Evolutionary conservation across 208 protist genomes (phyloP), one percentile per base, ranked within the genome.

Genomic region (Leishmania guyanensis): DNA sequence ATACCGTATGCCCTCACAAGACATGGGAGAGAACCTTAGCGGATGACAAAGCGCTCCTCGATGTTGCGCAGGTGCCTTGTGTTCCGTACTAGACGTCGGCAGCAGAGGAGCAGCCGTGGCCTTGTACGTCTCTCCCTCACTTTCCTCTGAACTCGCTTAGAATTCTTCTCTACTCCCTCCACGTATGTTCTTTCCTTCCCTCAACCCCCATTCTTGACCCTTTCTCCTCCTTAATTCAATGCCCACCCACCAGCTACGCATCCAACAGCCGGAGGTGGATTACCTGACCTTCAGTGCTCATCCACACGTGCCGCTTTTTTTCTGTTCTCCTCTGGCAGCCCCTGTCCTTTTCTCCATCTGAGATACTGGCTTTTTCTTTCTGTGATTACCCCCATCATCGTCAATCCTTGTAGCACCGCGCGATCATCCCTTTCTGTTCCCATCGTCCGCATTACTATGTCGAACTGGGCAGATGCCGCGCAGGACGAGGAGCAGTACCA

Each of bases 401-500:
- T 20, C 46, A 5, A 53, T 17, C 16, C 14, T 46, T 43, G 29
- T 54, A 29, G 51, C 75, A n/a, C 16, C 46, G 43, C 60, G 36
- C 9, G 46, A 60, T 17, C 26, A 26, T 36, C 29, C 48, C 56
- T 53, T 68, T 43, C 17, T 51, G 62, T 51, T 48, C 12, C 51
- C 22, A 36, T 54, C 26, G 26, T 39, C 46, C 26, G 14, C 75
- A 33, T 46, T 36, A 85, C 10, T 50, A 91, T 86, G 88, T 89
- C 83, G 43, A 92, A 86, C 64, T 91, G 87, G 88, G 88, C 83
- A 14, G 88, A 89, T 60, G 84, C 88, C 56, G 91, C 88, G 50
- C 89, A 96, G 29, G 90, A 93, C 66, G 87, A 92, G 71, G 80
- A 86, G 33, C 68, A 84, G 29, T 86, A 91, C 68, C 73, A 81